A percentile compares a stretch with the other conserved stretches of the same genome.
phyloP scores from a whole-genome alignment of 2,329 filamentous ascomycete genomes.

The Orbilia quercus region DNA sequence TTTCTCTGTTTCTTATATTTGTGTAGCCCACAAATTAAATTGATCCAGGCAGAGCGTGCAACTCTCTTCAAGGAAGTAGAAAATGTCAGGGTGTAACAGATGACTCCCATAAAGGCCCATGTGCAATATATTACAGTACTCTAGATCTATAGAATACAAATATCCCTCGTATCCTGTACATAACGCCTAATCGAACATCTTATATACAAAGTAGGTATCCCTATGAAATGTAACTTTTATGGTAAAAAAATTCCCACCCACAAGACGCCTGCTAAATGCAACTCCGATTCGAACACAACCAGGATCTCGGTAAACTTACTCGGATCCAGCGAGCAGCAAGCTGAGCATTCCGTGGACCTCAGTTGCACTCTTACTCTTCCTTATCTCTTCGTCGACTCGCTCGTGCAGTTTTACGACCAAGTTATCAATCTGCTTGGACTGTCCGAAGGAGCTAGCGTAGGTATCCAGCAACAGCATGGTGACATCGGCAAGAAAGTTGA shows the following conservation, averaged over 20 bases:
- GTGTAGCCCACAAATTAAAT: too few species aligned
- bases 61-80: too few species aligned
- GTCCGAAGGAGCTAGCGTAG: conserved; percentile 82
- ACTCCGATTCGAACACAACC: conserved; percentile 15
- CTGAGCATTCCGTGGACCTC: conserved; percentile 90
- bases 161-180: conserved; percentile 17
- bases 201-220: conserved; percentile 35
- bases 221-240: conserved; percentile 25
- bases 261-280: conserved; percentile 51
- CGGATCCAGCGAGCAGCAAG: conserved; percentile 71
- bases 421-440: conserved; percentile 77
- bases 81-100: too few species aligned
- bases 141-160: conserved; percentile 43
- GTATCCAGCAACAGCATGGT: conserved; percentile 80
- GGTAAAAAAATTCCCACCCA: conserved; percentile 12
- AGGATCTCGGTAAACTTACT: not conserved
- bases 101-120: not conserved
- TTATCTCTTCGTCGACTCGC: conserved; percentile 79
- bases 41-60: too few species aligned
- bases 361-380: conserved; percentile 83
- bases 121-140: conserved; percentile 35
- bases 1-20: too few species aligned
- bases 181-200: conserved; percentile 21
- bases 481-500: conserved; percentile 83
- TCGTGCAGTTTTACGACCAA: conserved; percentile 76